A percentile compares a stretch with the other conserved stretches of the same genome.
phyloP scores from a whole-genome alignment of 2,329 filamentous ascomycete genomes.

The Colletotrichum eleusines region DNA sequence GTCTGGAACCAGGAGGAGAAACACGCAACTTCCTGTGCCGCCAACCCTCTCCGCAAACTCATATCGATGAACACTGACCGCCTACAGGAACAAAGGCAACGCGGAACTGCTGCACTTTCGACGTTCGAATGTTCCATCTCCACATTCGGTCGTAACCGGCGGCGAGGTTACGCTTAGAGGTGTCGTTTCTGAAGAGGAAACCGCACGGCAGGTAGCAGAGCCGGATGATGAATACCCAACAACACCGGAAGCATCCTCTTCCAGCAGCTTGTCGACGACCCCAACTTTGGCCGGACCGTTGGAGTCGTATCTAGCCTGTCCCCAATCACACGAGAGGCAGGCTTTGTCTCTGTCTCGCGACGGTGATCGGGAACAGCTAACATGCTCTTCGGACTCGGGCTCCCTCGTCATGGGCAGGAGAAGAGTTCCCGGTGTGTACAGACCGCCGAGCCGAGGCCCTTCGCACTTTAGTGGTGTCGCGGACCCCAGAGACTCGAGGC shows the following conservation, averaged over 20 bases:
- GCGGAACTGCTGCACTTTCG: background rate
- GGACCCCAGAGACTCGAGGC: background rate
- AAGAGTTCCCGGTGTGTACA: background rate
- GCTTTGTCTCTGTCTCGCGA: background rate
- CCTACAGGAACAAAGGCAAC: background rate
- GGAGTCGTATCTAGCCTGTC: constrained; percentile 7
- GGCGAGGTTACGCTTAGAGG: background rate
- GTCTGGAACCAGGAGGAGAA: background rate
- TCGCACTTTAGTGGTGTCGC: background rate
- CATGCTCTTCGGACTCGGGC: background rate
- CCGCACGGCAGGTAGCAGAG: background rate
- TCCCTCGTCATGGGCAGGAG: constrained; percentile 11
- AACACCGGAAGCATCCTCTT: background rate
- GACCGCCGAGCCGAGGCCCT: background rate
- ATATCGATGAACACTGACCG: background rate
- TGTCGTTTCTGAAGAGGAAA: background rate
- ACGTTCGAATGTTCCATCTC: constrained; percentile 22
- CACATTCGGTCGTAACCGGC: constrained; percentile 3
- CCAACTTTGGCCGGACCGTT: constrained; percentile 1
- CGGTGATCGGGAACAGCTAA: background rate
- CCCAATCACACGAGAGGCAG: background rate
- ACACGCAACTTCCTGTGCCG: background rate
- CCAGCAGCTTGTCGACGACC: constrained; percentile 1
- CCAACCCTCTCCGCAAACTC: background rate
- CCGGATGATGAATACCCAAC: background rate